A percentile compares a stretch with the other conserved stretches of the same genome.
Conservation (phyloP, 2,329 filamentous ascomycete species). For the Ambrosiella cleistominuta region DNA sequence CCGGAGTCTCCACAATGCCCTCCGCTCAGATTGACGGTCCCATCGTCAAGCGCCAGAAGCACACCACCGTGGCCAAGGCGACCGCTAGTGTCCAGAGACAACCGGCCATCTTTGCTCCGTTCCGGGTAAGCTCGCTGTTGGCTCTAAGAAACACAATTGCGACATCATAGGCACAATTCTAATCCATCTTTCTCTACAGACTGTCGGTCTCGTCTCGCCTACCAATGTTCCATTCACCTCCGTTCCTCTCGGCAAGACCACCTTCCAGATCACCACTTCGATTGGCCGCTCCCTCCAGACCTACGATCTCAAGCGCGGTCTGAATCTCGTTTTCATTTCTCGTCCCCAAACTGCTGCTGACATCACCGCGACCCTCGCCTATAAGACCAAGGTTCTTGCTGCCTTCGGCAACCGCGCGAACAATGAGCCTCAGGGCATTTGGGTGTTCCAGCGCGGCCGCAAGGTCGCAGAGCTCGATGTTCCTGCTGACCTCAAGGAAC, state of each 20-base stretch:
- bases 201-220: slow-evolving; percentile 81
- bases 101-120: slow-evolving; percentile 83
- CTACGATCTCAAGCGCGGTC: slow-evolving; percentile 77
- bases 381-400: slow-evolving; percentile 75
- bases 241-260: slow-evolving; percentile 76
- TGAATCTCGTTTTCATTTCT: slow-evolving; percentile 87
- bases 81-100: slow-evolving; percentile 27
- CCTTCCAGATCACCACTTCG: slow-evolving; percentile 93
- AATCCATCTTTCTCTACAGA: slow-evolving; percentile 33
- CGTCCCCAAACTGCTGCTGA: slow-evolving; percentile 70
- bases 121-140: slow-evolving; percentile 46
- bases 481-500: slow-evolving; percentile 47
- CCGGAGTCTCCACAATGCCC: slow-evolving; percentile 27
- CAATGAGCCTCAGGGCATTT: slow-evolving; percentile 48
- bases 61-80: slow-evolving; percentile 24
- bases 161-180: neutral
- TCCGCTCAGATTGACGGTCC: slow-evolving; percentile 42
- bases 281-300: slow-evolving; percentile 83
- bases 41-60: slow-evolving; percentile 61
- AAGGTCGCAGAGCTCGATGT: slow-evolving; percentile 58
- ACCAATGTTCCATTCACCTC: slow-evolving; percentile 81
- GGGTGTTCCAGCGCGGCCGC: slow-evolving; percentile 84
- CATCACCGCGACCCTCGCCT: slow-evolving; percentile 75
- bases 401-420: slow-evolving; percentile 57
- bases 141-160: neutral